These are phyloP conservation scores for Castanea crenata DNA, from an alignment of 306 rosid genomes.

Conservation along the genomic window DNA sequence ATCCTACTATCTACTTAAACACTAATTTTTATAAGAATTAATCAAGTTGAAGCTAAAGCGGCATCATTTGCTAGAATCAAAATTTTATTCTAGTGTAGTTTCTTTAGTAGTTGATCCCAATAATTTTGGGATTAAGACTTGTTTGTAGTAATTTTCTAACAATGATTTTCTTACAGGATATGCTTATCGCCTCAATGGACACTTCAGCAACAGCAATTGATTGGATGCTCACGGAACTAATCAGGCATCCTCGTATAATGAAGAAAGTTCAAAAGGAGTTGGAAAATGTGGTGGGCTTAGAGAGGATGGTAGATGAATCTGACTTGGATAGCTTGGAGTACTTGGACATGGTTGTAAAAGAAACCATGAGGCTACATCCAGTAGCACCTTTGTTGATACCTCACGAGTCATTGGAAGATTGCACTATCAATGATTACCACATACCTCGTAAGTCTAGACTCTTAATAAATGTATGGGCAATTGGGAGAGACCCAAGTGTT, in stretches of 20 bases:
- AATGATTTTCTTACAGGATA: conserved; percentile 38
- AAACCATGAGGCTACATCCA: no score
- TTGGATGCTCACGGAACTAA: conserved; percentile 53
- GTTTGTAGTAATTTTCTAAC: background rate
- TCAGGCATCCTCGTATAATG: conserved; percentile 53
- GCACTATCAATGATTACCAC: no score
- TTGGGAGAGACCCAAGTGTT: no score
- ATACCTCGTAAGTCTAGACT: no score
- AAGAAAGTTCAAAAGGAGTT: conserved; percentile 54
- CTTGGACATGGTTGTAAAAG: background rate
- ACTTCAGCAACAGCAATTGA: conserved; percentile 55
- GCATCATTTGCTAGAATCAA: no score
- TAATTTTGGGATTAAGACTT: no score
- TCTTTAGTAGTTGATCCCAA: background rate
- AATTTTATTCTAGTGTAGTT: no score
- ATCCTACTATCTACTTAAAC: background rate
- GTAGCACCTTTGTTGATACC: no score
- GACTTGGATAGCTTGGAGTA: conserved; percentile 46
- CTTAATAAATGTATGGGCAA: no score
- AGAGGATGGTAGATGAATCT: conserved; percentile 58
- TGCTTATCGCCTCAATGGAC: conserved; percentile 48
- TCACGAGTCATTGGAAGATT: no score
- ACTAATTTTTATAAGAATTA: no score
- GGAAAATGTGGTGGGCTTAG: conserved; percentile 48
- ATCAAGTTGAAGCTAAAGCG: no score